phyloP scores from a whole-genome alignment of 1,284 basidiomycete genomes.

The Singerocomus rubriflavus region DNA sequence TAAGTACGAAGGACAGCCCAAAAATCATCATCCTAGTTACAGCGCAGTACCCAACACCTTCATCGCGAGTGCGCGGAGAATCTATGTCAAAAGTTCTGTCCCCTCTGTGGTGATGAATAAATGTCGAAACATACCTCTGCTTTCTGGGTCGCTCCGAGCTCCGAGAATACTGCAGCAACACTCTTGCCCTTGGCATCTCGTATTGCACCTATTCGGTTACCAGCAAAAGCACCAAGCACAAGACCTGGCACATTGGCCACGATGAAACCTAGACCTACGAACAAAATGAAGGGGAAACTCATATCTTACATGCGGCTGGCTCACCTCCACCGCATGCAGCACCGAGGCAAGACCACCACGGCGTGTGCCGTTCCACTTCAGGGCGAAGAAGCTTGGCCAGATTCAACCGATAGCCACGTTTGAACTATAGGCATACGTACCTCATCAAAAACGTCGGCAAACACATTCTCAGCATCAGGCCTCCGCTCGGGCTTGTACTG shows the following conservation, averaged over 20 bases:
- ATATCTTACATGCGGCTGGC: constrained; percentile 1
- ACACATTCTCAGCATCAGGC: constrained; percentile 79
- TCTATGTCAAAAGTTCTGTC: constrained; percentile 45
- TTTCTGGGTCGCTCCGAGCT: constrained; percentile 77
- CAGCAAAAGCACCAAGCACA: constrained; percentile 77
- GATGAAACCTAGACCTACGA: constrained; percentile 78
- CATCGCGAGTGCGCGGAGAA: constrained; percentile 81
- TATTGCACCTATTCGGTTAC: constrained; percentile 83
- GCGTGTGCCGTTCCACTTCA: constrained; percentile 66
- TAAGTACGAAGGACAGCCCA: not conserved
- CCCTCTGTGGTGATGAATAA: not conserved
- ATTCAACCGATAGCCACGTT: constrained; percentile 11
- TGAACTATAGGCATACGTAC: constrained; percentile 37
- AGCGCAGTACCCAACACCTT: constrained; percentile 82
- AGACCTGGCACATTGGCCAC: constrained; percentile 84
- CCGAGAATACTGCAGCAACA: constrained; percentile 87
- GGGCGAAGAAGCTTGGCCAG: constrained; percentile 63
- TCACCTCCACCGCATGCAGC: constrained; percentile 52
- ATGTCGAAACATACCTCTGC: constrained; percentile 61
- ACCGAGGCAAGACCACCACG: constrained; percentile 79
- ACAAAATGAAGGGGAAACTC: constrained; percentile 9
- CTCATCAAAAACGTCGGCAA: constrained; percentile 89
- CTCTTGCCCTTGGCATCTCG: constrained; percentile 92
- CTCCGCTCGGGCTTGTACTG: constrained; percentile 39
- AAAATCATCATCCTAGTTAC: constrained; percentile 8